Base-by-base conservation (phyloP, 2,329 filamentous ascomycete species). In the Trichoderma koningiopsis region DNA sequence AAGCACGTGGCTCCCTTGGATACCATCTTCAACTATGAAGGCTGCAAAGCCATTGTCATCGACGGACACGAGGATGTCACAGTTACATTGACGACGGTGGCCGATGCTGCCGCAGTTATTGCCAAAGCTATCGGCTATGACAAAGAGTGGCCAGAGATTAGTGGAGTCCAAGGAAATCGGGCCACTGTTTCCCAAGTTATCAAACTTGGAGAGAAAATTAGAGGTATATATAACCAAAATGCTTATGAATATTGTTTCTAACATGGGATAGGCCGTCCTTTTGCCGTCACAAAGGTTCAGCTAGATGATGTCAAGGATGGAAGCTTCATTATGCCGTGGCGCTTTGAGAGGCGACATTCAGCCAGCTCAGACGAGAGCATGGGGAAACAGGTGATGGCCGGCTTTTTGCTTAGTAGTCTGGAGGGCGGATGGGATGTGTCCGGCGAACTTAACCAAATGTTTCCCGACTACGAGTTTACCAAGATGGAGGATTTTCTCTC, bases 381-480 rank as follows among this genome's bases (percentile, higher is more conserved):
- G 47, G 14, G 8, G 10, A 76, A 77, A 52, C 71, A 72, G 1
- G 76, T 80, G 49, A 52, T 79, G 3, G 70, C 76, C 5, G 78
- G 78, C 31, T 78, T 81, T 35, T 72, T 85, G 6, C 63, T 78
- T 24, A 80, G 77, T 5, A 76, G 78, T 19, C 29, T 19, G n/a
- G 58, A 33, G 19, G 2, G 82, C 81, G 0, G 74, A 73, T 82
- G 80, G 77, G 75, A 78, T 66, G 78, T 82, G 0, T 78, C 81
- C 19, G 78, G 80, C 43, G 82, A 84, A 70, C 84, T 79, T 76
- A 86, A 86, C 70, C 70, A 77, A 61, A 72, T 82, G 22, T 77
- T 83, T 35, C 82, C 83, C 0, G 81, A 84, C 27, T 83, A 81
- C 49, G 67, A 80, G 68, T 85, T 85, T 60, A 79, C 75, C 2